A percentile compares a stretch with the other conserved stretches of the same genome.
These are phyloP conservation scores for Thoreauomyces humboldtii DNA, from an alignment of 192 early-diverging fungal species.

Conservation along the genomic window DNA sequence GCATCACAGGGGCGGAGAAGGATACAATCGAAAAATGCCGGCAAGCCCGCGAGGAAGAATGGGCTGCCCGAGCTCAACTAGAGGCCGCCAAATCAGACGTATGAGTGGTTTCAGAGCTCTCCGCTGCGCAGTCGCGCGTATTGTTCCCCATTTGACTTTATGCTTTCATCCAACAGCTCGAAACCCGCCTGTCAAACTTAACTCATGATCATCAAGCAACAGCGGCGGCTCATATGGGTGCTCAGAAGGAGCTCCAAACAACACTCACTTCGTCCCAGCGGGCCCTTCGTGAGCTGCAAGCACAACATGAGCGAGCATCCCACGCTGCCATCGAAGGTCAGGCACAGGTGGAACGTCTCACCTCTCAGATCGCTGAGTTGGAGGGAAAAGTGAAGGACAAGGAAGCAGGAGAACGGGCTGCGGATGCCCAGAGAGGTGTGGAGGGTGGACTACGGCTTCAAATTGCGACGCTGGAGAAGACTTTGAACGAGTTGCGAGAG, in stretches of 20 bases:
- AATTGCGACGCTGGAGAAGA: no score
- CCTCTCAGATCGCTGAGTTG: not conserved
- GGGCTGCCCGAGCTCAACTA: constrained; percentile 30
- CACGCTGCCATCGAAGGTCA: not conserved
- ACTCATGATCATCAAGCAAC: constrained; percentile 19
- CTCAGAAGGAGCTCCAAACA: constrained; percentile 7
- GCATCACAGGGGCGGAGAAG: constrained; percentile 33
- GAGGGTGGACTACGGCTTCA: no score
- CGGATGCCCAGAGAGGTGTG: no score
- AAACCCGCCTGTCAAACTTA: constrained; percentile 22
- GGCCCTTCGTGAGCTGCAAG: not conserved
- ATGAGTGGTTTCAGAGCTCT: no score
- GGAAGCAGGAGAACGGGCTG: not conserved
- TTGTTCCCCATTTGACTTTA: not conserved
- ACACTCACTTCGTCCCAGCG: constrained; percentile 7
- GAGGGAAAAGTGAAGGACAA: not conserved
- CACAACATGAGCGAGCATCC: constrained; percentile 1
- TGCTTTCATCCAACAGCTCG: constrained; percentile 15
- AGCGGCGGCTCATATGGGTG: constrained; percentile 4
- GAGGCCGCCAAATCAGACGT: constrained; percentile 39
- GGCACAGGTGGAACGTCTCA: not conserved
- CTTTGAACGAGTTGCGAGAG: no score
- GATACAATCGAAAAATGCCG: constrained; percentile 38
- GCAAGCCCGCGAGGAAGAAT: constrained; percentile 42
- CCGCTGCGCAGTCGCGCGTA: no score